Evolutionary conservation across 108 stramenopile species (phyloP).

Genomic region (Skeletonema tropicum): DNA sequence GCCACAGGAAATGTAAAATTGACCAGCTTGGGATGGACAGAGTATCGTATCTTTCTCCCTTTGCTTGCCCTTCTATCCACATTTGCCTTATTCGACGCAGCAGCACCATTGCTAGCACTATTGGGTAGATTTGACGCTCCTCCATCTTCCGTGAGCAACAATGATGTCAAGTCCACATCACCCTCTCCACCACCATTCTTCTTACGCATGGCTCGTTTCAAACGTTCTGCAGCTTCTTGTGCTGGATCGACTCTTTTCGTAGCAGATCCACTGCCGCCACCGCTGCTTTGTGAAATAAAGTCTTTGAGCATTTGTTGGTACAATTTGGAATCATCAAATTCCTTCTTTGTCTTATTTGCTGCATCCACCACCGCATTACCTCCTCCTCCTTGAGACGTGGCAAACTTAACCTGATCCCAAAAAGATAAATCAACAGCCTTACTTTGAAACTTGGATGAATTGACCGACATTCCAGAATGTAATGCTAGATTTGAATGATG

Average conservation of each 20-base stretch:
- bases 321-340: slow-evolving; percentile 90
- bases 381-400: slow-evolving; percentile 23
- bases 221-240: slow-evolving; percentile 43
- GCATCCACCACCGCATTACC: slow-evolving; percentile 19
- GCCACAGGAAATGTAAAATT: slow-evolving; percentile 93
- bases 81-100: slow-evolving; percentile 43
- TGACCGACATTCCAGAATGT: slow-evolving; percentile 57
- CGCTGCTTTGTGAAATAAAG: slow-evolving; percentile 53
- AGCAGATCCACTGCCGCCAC: slow-evolving; percentile 13
- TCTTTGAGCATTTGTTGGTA: slow-evolving; percentile 94
- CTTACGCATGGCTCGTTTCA: slow-evolving; percentile 47
- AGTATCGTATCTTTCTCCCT: slow-evolving; percentile 93
- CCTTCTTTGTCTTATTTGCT: slow-evolving; percentile 1
- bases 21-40: slow-evolving; percentile 86
- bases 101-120: slow-evolving; percentile 14
- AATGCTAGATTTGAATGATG: slow-evolving; percentile 67
- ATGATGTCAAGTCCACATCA: slow-evolving; percentile 30
- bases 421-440: slow-evolving; percentile 61
- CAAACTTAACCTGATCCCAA: slow-evolving; percentile 59
- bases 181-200: slow-evolving; percentile 31
- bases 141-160: slow-evolving; percentile 8
- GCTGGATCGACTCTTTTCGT: slow-evolving; percentile 34
- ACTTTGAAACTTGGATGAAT: slow-evolving; percentile 51
- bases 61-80: slow-evolving; percentile 95
- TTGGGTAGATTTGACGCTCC: background rate